Conservation (phyloP, 257 asterid genomes). For the Oldenlandia corymbosa region DNA sequence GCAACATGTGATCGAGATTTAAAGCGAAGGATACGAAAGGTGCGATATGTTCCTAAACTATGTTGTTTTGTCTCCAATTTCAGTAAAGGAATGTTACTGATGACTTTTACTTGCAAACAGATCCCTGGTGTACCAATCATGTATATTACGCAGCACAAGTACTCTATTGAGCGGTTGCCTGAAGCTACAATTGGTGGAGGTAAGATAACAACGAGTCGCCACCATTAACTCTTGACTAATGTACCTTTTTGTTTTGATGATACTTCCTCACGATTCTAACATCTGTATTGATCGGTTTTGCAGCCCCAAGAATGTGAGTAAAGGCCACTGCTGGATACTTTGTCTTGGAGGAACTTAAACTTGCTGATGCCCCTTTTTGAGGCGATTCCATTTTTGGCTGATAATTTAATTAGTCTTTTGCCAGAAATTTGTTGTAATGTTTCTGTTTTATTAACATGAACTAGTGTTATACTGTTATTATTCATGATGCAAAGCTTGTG, state of each 20-base stretch:
- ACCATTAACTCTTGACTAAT: background rate
- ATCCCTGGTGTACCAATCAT: slow-evolving; percentile 94
- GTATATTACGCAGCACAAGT: slow-evolving; percentile 74
- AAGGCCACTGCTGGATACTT: background rate
- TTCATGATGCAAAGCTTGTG: slow-evolving; percentile 7
- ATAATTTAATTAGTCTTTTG: background rate
- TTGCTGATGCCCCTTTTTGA: background rate
- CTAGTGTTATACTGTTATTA: background rate
- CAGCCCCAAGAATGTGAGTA: slow-evolving; percentile 75
- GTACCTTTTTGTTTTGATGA: background rate
- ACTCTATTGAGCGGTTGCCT: slow-evolving; percentile 85
- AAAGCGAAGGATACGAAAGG: slow-evolving; percentile 96
- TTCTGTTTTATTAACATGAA: background rate
- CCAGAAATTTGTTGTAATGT: background rate
- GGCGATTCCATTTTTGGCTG: background rate
- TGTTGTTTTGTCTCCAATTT: background rate
- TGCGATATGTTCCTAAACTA: slow-evolving; percentile 8
- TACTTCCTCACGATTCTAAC: background rate
- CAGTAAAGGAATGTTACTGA: slow-evolving; percentile 3
- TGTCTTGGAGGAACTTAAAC: background rate
- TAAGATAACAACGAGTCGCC: slow-evolving; percentile 23
- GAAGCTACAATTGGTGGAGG: slow-evolving; percentile 98
- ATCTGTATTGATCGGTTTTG: slow-evolving; percentile 15
- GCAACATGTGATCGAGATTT: slow-evolving; percentile 98
- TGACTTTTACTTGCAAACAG: slow-evolving; percentile 32